Evolutionary conservation across 768 basidiomycete genomes (phyloP).

Genomic region (Tephrocybe rancida): DNA sequence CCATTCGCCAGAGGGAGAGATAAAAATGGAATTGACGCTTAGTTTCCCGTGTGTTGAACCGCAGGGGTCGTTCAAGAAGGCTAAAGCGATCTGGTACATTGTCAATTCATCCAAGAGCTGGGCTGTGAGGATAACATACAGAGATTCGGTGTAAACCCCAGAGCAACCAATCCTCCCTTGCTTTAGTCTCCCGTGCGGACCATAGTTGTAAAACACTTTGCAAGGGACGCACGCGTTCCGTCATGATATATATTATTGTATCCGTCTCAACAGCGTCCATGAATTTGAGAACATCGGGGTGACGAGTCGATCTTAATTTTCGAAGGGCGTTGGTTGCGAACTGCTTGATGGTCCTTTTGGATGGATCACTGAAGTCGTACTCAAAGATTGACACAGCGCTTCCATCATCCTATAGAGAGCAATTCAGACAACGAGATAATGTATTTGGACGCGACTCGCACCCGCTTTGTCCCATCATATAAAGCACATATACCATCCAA

Average conservation of each 20-base stretch:
- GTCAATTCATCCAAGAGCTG: conserved; percentile 6
- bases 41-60: conserved; percentile 85
- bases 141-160: conserved; percentile 94
- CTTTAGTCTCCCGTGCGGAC: conserved; percentile 60
- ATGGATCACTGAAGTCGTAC: conserved; percentile 73
- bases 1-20: conserved; percentile 96
- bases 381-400: conserved; percentile 88
- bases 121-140: conserved; percentile 46
- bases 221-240: conserved; percentile 87
- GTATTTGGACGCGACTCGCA: conserved; percentile 29
- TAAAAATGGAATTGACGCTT: conserved; percentile 76
- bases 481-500: conserved; percentile 81
- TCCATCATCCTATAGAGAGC: conserved; percentile 75
- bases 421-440: conserved; percentile 13
- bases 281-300: conserved; percentile 96
- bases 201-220: conserved; percentile 61
- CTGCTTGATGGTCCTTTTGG: conserved; percentile 60
- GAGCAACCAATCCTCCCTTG: conserved; percentile 84
- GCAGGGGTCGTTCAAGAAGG: conserved; percentile 87
- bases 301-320: conserved; percentile 88
- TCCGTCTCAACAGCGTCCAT: conserved; percentile 94
- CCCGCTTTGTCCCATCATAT: conserved; percentile 88
- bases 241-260: conserved; percentile 86
- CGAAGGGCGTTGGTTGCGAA: conserved; percentile 89
- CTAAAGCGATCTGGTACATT: conserved; percentile 70